Evolutionary conservation across 2,329 filamentous ascomycete genomes (phyloP), one percentile per base, ranked within the genome.

Genomic region (Phyllosticta paracitricarpa): DNA sequence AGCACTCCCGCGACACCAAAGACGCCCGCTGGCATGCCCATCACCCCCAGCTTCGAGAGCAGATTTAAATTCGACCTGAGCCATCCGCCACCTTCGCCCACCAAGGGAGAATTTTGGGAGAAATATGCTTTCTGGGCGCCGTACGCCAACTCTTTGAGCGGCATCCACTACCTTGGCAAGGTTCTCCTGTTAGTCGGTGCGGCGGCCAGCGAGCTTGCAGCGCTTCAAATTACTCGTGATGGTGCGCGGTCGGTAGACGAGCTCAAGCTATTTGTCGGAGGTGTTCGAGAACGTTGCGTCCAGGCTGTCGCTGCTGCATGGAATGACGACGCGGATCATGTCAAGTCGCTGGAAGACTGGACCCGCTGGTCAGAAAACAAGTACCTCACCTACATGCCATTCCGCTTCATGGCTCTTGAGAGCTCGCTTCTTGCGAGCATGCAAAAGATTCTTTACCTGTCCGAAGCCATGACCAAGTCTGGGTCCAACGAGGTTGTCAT

Each of bases 121-220:
- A 93, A 76, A 85, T 94, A 76, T 73, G 93, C 92, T 0, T 99
- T 97, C 74, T 97, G 93, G 92, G 92, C 93, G 3, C 94, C 93
- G 0, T 88, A 89, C 76, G 89, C 91, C 1, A 97, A 97, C 70
- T 92, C 92, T 0, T 78, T 97, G 25, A 95, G 91, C 62, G 93
- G 89, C n/a, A 89, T 93, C 1, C 85, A 96, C 72, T 97, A 96
- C 69, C 81, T 99, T 4, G 86, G 89, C 57, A 91, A 89, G 71
- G 87, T 94, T 71, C 79, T 97, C 24, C 81, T 86, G 0, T 79
- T 97, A 2, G 84, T 99, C 3, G 91, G 93, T n/a, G 88, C 88
- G 2, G 92, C 89, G 2, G 89, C 91, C 1, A 89, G 88, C 28
- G 92, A 97, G 69, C 87, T 97, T 81, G 89, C 89, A 1, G 84